These are phyloP conservation scores for Sugiyamaella neomexicana DNA, from an alignment of 1,139 yeast species.

Conservation along the genomic window DNA sequence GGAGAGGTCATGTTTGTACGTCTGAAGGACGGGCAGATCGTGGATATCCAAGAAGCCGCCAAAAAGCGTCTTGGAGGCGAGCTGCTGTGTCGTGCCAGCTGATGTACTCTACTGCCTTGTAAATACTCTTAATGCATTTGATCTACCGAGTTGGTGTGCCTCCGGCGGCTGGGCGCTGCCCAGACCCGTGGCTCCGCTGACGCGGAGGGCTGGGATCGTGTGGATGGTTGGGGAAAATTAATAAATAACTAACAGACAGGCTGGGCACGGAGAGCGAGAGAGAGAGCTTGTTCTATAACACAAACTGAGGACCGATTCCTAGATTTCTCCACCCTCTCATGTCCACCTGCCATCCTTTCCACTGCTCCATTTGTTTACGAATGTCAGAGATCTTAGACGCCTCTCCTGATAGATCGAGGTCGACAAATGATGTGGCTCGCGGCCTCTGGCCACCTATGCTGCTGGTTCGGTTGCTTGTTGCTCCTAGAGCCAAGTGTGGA, in stretches of 20 bases:
- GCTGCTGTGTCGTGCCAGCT: conserved; percentile 77
- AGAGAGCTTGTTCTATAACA: conserved; percentile 47
- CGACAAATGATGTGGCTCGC: conserved; percentile 36
- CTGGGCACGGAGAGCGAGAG: neutral
- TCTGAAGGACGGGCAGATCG: conserved; percentile 51
- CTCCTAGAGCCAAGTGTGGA: conserved; percentile 1
- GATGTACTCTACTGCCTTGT: conserved; percentile 22
- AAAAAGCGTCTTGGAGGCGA: conserved; percentile 70
- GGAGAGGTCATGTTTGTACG: conserved; percentile 83
- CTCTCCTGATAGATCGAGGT: conserved; percentile 41
- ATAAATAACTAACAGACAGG: neutral
- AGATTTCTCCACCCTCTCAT: conserved; percentile 76
- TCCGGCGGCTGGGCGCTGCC: conserved; percentile 5
- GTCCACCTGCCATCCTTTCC: conserved; percentile 87
- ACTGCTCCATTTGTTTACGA: conserved; percentile 48
- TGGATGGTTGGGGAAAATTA: no score
- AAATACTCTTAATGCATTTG: conserved; percentile 1
- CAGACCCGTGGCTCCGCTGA: conserved; percentile 1
- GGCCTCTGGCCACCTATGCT: conserved; percentile 9
- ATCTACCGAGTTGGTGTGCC: neutral
- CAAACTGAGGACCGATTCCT: conserved; percentile 61
- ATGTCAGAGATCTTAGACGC: conserved; percentile 34
- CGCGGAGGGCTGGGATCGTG: neutral
- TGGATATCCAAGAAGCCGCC: conserved; percentile 85
- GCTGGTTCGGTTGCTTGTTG: neutral